A percentile compares a stretch with the other conserved stretches of the same genome.
These are phyloP conservation scores for Tolypocladium endophyticum DNA, from an alignment of 2,329 filamentous ascomycete species.

Conservation along the genomic window DNA sequence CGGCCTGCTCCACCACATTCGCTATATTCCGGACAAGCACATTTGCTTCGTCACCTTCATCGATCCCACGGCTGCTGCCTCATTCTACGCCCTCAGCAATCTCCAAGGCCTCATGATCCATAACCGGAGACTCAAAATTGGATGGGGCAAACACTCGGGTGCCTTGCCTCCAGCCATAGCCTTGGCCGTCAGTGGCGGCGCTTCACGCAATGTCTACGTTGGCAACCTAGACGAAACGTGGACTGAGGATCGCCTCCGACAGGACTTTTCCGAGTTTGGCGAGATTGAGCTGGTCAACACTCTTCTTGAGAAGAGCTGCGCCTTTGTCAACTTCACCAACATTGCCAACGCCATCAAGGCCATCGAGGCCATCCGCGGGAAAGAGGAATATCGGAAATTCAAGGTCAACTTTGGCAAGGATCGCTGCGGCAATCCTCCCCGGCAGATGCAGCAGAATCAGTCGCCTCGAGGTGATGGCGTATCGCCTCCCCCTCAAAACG, in stretches of 20 bases:
- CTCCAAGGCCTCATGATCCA: slow-evolving; percentile 98
- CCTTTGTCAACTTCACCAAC: slow-evolving; percentile 99
- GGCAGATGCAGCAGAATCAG: slow-evolving; percentile 64
- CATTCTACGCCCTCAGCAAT: slow-evolving; percentile 96
- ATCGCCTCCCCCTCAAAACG: slow-evolving; percentile 46
- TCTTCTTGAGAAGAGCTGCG: slow-evolving; percentile 95
- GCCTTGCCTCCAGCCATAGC: slow-evolving; percentile 93
- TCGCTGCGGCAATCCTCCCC: slow-evolving; percentile 88
- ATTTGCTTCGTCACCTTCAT: slow-evolving; percentile 99
- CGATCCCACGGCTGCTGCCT: slow-evolving; percentile 92
- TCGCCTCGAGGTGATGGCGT: slow-evolving; percentile 56
- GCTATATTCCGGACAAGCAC: slow-evolving; percentile 99
- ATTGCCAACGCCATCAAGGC: slow-evolving; percentile 99
- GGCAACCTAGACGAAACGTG: slow-evolving; percentile 95
- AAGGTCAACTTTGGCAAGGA: slow-evolving; percentile 99
- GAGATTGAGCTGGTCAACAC: slow-evolving; percentile 98
- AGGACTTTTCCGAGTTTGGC: slow-evolving; percentile 95
- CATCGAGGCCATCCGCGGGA: slow-evolving; percentile 87
- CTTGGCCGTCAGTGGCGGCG: slow-evolving; percentile 88
- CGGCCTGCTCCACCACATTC: slow-evolving; percentile 91
- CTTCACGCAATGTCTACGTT: slow-evolving; percentile 97
- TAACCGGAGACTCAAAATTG: slow-evolving; percentile 94
- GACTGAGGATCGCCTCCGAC: slow-evolving; percentile 89
- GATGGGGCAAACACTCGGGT: slow-evolving; percentile 98
- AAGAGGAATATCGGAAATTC: slow-evolving; percentile 95